phyloP scores from a whole-genome alignment of 2,329 filamentous ascomycete species.

The Ramularia collo-cygni region DNA sequence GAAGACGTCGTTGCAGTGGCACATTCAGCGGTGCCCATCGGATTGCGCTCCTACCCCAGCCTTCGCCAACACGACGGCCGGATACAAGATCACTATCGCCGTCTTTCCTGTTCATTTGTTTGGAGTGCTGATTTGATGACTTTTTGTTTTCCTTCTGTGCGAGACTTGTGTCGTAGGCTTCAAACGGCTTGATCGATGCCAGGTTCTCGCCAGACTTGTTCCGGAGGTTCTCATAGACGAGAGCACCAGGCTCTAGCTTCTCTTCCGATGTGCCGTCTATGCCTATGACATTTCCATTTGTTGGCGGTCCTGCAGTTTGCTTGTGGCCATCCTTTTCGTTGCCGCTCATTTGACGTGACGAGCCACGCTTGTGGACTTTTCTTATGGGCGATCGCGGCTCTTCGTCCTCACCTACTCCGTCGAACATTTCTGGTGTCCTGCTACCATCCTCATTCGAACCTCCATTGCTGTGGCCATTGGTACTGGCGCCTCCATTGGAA shows the following conservation, averaged over 20 bases:
- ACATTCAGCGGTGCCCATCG: slow-evolving; percentile 83
- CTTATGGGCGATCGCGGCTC: slow-evolving; percentile 22
- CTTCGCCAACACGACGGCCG: slow-evolving; percentile 47
- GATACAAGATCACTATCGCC: slow-evolving; percentile 40
- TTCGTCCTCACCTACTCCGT: slow-evolving; percentile 26
- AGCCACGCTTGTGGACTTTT: slow-evolving; percentile 24
- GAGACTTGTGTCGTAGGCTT: slow-evolving; percentile 16
- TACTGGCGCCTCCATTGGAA: slow-evolving; percentile 1
- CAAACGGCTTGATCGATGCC: slow-evolving; percentile 21
- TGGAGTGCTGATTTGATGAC: slow-evolving; percentile 18
- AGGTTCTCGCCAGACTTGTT: slow-evolving; percentile 41
- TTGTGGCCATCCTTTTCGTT: slow-evolving; percentile 9
- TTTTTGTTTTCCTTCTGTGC: slow-evolving; percentile 31
- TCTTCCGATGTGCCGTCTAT: slow-evolving; percentile 10
- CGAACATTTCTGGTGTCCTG: slow-evolving; percentile 19
- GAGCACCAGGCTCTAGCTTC: slow-evolving; percentile 16
- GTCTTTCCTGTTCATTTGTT: slow-evolving; percentile 9
- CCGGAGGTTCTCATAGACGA: slow-evolving; percentile 39
- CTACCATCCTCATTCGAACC: slow-evolving; percentile 1
- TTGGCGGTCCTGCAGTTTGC: slow-evolving; percentile 3
- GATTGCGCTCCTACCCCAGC: slow-evolving; percentile 52
- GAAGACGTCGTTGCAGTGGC: slow-evolving; percentile 43
- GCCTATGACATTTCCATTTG: slow-evolving; percentile 7
- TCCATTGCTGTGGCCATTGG: slow-evolving; percentile 9
- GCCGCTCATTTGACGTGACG: slow-evolving; percentile 20